Percentiles rank a stretch among this genome's conserved stretches.
These are phyloP conservation scores for Nakazawaea ishiwadae DNA, from an alignment of 805 yeast genomes.

Conservation along the genomic window DNA sequence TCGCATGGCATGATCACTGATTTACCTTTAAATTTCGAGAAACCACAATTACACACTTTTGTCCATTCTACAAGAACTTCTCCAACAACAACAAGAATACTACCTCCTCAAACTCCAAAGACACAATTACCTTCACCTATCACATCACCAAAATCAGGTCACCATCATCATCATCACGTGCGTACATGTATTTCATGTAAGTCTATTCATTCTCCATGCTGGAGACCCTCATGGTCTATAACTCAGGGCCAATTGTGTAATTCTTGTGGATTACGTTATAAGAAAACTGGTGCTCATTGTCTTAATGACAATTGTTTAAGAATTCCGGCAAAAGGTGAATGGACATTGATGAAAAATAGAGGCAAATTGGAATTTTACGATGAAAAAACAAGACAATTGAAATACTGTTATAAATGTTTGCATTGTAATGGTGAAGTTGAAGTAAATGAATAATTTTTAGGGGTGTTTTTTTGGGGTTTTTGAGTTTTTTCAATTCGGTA, in stretches of 20 bases:
- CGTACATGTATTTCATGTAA: constrained; percentile 88
- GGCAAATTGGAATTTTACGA: constrained; percentile 38
- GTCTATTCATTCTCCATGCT: constrained; percentile 88
- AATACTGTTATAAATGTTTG: constrained; percentile 42
- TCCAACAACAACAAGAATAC: constrained; percentile 1
- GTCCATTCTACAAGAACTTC: constrained; percentile 1
- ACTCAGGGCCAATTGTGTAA: constrained; percentile 94
- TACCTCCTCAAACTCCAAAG: constrained; percentile 12
- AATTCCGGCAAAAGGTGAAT: constrained; percentile 95
- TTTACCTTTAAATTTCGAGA: constrained; percentile 21
- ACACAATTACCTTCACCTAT: constrained; percentile 7
- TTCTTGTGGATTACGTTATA: constrained; percentile 91
- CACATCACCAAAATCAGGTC: constrained; percentile 11
- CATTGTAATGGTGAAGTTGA: constrained; percentile 57
- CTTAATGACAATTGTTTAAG: constrained; percentile 68
- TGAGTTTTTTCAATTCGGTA: not conserved
- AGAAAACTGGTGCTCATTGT: constrained; percentile 92
- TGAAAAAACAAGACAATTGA: constrained; percentile 17
- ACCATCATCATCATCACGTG: constrained; percentile 16
- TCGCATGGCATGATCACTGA: too few relatives aligned
- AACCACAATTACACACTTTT: not conserved
- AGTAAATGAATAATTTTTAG: constrained; percentile 22
- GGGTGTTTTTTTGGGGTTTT: not conserved
- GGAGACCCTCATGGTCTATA: constrained; percentile 97
- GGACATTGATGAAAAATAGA: constrained; percentile 79